Conservation (phyloP, 805 yeast genomes). For the Metahyphopichia silvanorum region DNA sequence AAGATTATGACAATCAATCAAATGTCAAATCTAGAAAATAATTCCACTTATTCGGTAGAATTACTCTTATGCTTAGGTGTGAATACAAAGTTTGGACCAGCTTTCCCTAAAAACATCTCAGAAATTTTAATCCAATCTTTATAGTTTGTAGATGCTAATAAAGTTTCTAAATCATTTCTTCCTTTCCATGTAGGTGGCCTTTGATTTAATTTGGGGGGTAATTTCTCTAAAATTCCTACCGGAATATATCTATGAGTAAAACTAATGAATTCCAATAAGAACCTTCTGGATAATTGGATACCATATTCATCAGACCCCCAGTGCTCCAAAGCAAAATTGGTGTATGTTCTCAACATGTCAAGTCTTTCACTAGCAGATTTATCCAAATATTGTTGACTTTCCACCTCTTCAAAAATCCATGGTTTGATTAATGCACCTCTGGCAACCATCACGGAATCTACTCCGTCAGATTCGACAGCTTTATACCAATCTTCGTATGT, state of each 20-base stretch:
- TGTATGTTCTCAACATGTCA: slow-evolving; percentile 64
- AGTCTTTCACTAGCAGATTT: slow-evolving; percentile 88
- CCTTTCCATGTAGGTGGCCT: slow-evolving; percentile 94
- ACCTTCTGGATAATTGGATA: slow-evolving; percentile 80
- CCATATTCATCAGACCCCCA: slow-evolving; percentile 99
- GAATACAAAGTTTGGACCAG: slow-evolving; percentile 69
- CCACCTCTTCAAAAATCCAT: slow-evolving; percentile 97
- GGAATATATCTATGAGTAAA: slow-evolving; percentile 95
- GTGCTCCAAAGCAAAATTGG: slow-evolving; percentile 83
- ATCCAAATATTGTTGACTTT: slow-evolving; percentile 83
- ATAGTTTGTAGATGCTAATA: slow-evolving; percentile 80
- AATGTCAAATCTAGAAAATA: slow-evolving; percentile 11
- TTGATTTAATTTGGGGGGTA: slow-evolving; percentile 87
- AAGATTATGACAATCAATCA: slow-evolving; percentile 57
- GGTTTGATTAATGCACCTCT: slow-evolving; percentile 98
- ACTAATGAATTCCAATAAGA: slow-evolving; percentile 88
- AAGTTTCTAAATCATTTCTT: slow-evolving; percentile 86
- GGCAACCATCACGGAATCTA: slow-evolving; percentile 96
- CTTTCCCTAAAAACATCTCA: slow-evolving; percentile 92
- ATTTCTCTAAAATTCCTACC: slow-evolving; percentile 82
- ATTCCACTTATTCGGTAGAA: slow-evolving; percentile 60
- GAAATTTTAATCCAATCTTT: slow-evolving; percentile 94
- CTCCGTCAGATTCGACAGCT: slow-evolving; percentile 59
- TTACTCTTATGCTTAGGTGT: slow-evolving; percentile 95
- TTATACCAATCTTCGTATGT: slow-evolving; percentile 85